Evolutionary conservation across 148 eudicot genomes (phyloP), one percentile per base, ranked within the genome.

Genomic region (Mesembryanthemum crystallinum): DNA sequence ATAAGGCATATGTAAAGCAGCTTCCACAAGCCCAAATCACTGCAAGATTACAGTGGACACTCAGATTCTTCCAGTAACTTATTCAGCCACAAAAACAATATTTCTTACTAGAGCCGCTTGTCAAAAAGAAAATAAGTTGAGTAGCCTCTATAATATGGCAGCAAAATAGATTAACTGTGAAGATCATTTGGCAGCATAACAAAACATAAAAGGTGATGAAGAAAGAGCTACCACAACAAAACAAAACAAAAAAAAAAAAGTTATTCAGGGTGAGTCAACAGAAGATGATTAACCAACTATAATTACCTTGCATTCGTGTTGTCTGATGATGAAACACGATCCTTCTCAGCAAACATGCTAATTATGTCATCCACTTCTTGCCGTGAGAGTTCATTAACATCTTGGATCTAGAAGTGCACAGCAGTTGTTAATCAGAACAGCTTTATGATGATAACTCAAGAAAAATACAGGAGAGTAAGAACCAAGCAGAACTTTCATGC

Each of bases 291-390:
- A 66, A 33, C 39, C 71, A 64, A 55, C 51, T 25, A 30, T 24
- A 45, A n/a, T 30, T 87, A 95, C 99, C 99, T 89, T 78, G 86
- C 87, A 65, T 95, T 91, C 59, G 88, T 95, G 83, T 86, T 90
- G 78, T 92, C 99, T 14, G 94, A 87, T 47, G 92, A 75, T 33
- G 89, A 84, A 81, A 86, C 84, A 78, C 62, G 84, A 78, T 82
- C 86, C 63, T 86, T 82, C 76, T 82, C 83, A 57, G 84, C 82
- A 82, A 80, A 90, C 77, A 83, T 73, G 71, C 76, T 88, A 73
- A 95, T 88, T 60, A 89, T 79, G 52, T 91, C 99, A 85, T 95
- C 99, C 74, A 95, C 98, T 82, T 95, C 99, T 77, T 91, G 99
- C 67, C 99, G 87, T 78, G 99, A 92, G 70, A 92, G 78, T 76